Percentiles rank a stretch among this genome's conserved stretches.
Conservation (phyloP, 2,329 filamentous ascomycete species). For the Plenodomus biglobosus region DNA sequence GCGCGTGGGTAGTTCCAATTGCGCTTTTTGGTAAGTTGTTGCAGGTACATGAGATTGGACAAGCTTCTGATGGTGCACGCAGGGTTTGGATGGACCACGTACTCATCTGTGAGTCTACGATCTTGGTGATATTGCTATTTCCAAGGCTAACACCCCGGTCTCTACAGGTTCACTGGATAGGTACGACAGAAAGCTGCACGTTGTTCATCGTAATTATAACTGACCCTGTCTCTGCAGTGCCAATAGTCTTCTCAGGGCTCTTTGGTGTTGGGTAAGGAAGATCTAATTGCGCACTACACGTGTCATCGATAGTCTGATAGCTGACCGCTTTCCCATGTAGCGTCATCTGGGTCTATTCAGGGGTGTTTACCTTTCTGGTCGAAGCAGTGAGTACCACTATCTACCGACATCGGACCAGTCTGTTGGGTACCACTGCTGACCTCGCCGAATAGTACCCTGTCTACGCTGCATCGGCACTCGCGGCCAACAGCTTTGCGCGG, state of each 20-base stretch:
- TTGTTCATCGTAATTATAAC: conserved; percentile 31
- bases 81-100: conserved; percentile 82
- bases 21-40: conserved; percentile 71
- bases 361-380: conserved; percentile 86
- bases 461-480: conserved; percentile 54
- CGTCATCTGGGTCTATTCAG: conserved; percentile 75
- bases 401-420: conserved; percentile 26
- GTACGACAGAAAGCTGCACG: conserved; percentile 39
- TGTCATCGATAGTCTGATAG: conserved; percentile 27
- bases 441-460: conserved; percentile 48
- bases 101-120: conserved; percentile 69
- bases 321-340: conserved; percentile 50
- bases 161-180: conserved; percentile 54
- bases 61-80: conserved; percentile 35
- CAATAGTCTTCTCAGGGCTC: conserved; percentile 52
- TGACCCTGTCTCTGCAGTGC: conserved; percentile 46
- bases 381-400: conserved; percentile 50
- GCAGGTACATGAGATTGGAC: conserved; percentile 25
- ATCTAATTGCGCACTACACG: conserved; percentile 19
- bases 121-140: conserved; percentile 53
- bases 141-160: conserved; percentile 29
- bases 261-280: conserved; percentile 50
- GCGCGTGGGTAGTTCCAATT: conserved; percentile 75
- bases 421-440: conserved; percentile 23
- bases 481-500: conserved; percentile 54